These are phyloP conservation scores for Gnomoniopsis sp. DNA, from an alignment of 2,329 filamentous ascomycete species.

Conservation along the genomic window DNA sequence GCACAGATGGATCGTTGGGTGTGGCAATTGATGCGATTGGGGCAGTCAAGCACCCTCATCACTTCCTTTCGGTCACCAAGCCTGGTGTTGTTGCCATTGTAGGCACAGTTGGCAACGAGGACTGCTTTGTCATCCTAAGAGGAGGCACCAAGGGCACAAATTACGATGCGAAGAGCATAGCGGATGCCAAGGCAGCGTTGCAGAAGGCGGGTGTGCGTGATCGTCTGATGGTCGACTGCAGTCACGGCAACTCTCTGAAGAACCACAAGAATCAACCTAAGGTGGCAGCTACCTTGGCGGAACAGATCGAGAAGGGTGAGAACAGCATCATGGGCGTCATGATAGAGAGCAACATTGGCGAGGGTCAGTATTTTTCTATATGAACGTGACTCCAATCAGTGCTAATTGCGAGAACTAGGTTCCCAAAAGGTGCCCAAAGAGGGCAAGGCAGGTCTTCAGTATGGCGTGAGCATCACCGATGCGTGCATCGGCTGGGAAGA, in stretches of 20 bases:
- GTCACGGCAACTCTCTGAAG: conserved; percentile 93
- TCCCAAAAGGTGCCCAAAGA: conserved; percentile 89
- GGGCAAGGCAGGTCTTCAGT: conserved; percentile 80
- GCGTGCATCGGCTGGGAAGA: conserved; percentile 95
- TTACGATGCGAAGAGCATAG: conserved; percentile 82
- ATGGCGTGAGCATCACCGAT: conserved; percentile 95
- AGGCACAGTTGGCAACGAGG: conserved; percentile 89
- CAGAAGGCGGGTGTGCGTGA: conserved; percentile 69
- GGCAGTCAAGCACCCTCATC: conserved; percentile 85
- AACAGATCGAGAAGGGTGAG: conserved; percentile 84
- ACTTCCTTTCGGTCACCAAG: conserved; percentile 97
- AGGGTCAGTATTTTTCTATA: conserved; percentile 56
- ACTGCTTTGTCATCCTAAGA: conserved; percentile 94
- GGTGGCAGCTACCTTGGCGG: conserved; percentile 76
- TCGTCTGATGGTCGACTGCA: conserved; percentile 96
- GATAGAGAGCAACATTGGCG: conserved; percentile 97
- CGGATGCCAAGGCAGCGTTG: conserved; percentile 76
- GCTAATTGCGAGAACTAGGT: conserved; percentile 45
- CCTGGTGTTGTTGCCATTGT: conserved; percentile 93
- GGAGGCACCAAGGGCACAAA: conserved; percentile 93
- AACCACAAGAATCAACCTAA: conserved; percentile 97
- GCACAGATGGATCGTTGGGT: conserved; percentile 84
- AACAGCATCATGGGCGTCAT: conserved; percentile 92
- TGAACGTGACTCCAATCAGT: background rate
- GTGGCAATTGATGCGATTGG: conserved; percentile 96